phyloP scores from a whole-genome alignment of 495 filamentous ascomycete genomes.

The Delitschia confertaspora region DNA sequence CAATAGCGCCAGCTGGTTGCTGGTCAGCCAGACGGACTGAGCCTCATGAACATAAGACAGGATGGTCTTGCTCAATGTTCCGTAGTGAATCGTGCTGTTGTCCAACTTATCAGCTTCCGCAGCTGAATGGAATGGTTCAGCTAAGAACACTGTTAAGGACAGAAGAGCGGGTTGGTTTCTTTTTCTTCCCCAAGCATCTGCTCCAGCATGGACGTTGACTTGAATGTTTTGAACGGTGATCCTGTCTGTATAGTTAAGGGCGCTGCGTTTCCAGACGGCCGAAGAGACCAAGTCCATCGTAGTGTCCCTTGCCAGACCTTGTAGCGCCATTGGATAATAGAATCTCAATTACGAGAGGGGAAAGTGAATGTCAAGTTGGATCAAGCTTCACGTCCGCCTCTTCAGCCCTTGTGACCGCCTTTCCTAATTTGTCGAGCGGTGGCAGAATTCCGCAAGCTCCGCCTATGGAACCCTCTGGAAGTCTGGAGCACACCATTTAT shows the following conservation, averaged over 20 bases:
- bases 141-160: conserved; percentile 43
- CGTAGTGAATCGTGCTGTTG: conserved; percentile 53
- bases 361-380: no score
- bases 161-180: conserved; percentile 47
- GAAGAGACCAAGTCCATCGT: no score
- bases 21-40: conserved; percentile 7
- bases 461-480: conserved; percentile 26
- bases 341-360: no score
- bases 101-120: conserved; percentile 42
- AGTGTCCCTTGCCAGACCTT: no score
- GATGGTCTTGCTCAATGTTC: conserved; percentile 47
- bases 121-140: conserved; percentile 39
- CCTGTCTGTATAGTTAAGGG: conserved; percentile 25
- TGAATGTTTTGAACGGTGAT: conserved; percentile 44
- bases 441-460: conserved; percentile 7
- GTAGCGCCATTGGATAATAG: no score
- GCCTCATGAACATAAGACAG: conserved; percentile 30
- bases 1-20: not conserved
- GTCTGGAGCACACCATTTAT: conserved; percentile 17
- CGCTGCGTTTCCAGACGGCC: no score
- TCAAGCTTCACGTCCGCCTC: no score
- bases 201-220: conserved; percentile 35
- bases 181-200: conserved; percentile 50
- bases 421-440: conserved; percentile 5
- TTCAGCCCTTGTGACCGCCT: conserved; percentile 16